phyloP scores from a whole-genome alignment of 306 rosid species.

The Crataegus laevigata region DNA sequence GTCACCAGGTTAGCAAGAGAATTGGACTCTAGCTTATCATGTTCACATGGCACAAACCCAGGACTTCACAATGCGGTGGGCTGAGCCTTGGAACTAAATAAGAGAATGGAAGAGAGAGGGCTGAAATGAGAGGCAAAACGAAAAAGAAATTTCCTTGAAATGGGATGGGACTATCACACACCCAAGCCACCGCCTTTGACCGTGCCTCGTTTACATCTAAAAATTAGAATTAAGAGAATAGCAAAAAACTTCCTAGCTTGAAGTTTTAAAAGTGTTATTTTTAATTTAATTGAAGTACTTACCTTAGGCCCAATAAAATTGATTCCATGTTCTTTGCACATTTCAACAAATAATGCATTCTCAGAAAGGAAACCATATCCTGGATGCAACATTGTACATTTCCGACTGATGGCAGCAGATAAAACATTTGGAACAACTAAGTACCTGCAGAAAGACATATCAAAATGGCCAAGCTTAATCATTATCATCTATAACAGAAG shows the following conservation, averaged over 20 bases:
- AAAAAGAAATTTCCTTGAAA: background rate
- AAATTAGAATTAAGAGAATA: background rate
- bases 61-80: background rate
- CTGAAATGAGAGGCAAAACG: background rate
- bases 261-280: background rate
- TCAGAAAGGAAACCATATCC: conserved; percentile 98
- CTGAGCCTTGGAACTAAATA: background rate
- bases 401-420: conserved; percentile 74
- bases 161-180: background rate
- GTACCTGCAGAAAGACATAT: conserved; percentile 47
- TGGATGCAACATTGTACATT: conserved; percentile 92
- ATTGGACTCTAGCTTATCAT: background rate
- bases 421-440: conserved; percentile 73
- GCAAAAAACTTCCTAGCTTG: background rate
- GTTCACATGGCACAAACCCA: background rate
- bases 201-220: background rate
- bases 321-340: conserved; percentile 87
- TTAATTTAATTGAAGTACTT: conserved; percentile 16
- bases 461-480: background rate
- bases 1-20: background rate
- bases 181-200: background rate
- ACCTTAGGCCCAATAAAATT: conserved; percentile 97
- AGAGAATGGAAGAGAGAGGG: background rate
- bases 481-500: background rate
- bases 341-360: conserved; percentile 90